Evolutionary conservation across 2,329 filamentous ascomycete species (phyloP).

Genomic region (Ceratocystis colombiana): DNA sequence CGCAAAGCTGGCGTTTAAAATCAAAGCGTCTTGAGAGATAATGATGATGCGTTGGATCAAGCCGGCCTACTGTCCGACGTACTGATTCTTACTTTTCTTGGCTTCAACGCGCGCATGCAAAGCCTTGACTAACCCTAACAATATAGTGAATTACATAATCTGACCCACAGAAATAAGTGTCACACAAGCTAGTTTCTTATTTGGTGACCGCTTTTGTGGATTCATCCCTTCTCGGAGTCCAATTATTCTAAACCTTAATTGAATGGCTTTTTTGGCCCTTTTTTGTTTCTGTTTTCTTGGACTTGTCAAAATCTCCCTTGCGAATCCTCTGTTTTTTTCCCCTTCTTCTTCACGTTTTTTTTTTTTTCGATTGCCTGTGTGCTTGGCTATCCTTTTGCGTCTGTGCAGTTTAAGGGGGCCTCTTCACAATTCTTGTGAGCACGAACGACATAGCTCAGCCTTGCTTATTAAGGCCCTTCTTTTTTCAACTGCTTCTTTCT

Average conservation of each 20-base stretch:
- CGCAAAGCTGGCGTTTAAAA: no score
- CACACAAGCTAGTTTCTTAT: background rate
- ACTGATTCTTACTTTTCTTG: no score
- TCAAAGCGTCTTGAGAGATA: no score
- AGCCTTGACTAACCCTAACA: background rate
- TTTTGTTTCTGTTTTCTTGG: background rate
- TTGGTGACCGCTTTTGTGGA: background rate
- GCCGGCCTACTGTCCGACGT: no score
- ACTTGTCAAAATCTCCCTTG: background rate
- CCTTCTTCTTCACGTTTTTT: constrained; percentile 8
- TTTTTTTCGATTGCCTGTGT: background rate
- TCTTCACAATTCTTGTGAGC: background rate
- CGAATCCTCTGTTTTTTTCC: background rate
- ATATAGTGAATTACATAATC: background rate
- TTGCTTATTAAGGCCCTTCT: background rate
- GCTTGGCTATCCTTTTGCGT: background rate
- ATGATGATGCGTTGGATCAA: no score
- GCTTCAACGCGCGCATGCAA: no score
- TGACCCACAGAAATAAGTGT: background rate
- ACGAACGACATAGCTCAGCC: background rate
- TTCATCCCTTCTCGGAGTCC: background rate
- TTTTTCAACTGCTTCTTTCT: constrained; percentile 10
- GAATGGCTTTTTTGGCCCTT: background rate
- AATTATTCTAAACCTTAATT: no score
- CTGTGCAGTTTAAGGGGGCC: background rate